Evolutionary conservation across 2,329 filamentous ascomycete species (phyloP).

Genomic region (Sporothrix phasma): DNA sequence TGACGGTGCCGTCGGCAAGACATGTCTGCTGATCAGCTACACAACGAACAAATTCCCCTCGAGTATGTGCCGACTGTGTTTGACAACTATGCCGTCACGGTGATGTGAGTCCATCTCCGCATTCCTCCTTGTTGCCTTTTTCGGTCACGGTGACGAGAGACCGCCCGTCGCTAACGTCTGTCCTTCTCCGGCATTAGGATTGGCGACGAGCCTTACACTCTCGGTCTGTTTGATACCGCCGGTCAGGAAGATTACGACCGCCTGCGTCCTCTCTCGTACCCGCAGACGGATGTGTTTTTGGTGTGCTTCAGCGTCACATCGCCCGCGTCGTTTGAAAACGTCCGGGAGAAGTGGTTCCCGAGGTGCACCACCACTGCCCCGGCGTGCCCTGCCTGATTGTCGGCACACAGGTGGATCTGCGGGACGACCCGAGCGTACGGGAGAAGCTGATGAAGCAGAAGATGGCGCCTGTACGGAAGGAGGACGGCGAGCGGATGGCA

Average conservation of each 20-base stretch:
- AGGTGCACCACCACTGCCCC: constrained; percentile 97
- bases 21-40: constrained; percentile 96
- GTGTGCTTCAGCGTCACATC: constrained; percentile 98
- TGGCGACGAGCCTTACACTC: constrained; percentile 94
- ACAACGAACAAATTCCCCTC: constrained; percentile 99
- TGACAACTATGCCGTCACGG: constrained; percentile 98
- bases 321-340: constrained; percentile 97
- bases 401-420: constrained; percentile 91
- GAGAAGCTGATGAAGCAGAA: constrained; percentile 94
- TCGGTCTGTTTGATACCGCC: constrained; percentile 95
- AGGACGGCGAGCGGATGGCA: constrained; percentile 92
- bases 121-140: not conserved
- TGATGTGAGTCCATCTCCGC: constrained; percentile 65
- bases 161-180: not conserved
- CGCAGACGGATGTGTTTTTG: constrained; percentile 96
- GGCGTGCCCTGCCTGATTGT: constrained; percentile 97
- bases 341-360: constrained; percentile 97
- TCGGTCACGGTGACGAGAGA: not conserved
- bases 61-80: constrained; percentile 99
- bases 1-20: constrained; percentile 98
- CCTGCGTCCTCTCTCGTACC: constrained; percentile 90
- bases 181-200: constrained; percentile 53
- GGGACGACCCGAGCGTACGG: constrained; percentile 75
- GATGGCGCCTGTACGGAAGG: constrained; percentile 84
- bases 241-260: constrained; percentile 99